Conservation (phyloP, 2,329 filamentous ascomycete genomes). For the Fusarium burgessii region DNA sequence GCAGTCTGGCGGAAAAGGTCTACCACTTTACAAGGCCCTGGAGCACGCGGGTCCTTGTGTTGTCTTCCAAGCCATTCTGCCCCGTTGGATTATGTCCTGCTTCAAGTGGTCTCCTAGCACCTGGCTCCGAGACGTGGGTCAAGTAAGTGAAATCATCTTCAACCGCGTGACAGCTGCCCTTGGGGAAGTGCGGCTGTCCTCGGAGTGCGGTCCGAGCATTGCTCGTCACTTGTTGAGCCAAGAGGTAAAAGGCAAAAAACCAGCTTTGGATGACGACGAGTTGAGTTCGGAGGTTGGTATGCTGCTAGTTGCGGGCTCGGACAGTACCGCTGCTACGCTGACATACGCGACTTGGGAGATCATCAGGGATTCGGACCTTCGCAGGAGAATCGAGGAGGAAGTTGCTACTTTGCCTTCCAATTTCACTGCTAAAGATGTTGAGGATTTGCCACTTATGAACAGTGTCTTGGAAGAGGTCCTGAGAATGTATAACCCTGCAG, state of each 20-base stretch:
- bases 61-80: slow-evolving; percentile 3
- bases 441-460: neutral
- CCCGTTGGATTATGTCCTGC: neutral
- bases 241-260: neutral
- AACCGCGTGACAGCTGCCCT: neutral
- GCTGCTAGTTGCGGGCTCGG: slow-evolving; percentile 17
- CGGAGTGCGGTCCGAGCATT: neutral
- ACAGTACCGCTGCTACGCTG: slow-evolving; percentile 14
- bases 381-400: slow-evolving; percentile 1
- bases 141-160: slow-evolving; percentile 10
- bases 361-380: neutral
- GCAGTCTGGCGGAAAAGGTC: neutral
- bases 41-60: neutral
- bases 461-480: slow-evolving; percentile 10
- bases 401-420: neutral
- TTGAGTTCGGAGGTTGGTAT: slow-evolving; percentile 5
- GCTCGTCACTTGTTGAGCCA: neutral
- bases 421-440: neutral
- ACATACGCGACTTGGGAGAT: slow-evolving; percentile 18
- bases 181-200: neutral
- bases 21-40: neutral
- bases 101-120: slow-evolving; percentile 3
- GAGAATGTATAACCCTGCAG: slow-evolving; percentile 9
- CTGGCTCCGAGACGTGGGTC: neutral
- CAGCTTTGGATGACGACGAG: neutral